Base-by-base conservation (phyloP, 2,329 filamentous ascomycete species). In the Cercospora zeae-maydis region DNA sequence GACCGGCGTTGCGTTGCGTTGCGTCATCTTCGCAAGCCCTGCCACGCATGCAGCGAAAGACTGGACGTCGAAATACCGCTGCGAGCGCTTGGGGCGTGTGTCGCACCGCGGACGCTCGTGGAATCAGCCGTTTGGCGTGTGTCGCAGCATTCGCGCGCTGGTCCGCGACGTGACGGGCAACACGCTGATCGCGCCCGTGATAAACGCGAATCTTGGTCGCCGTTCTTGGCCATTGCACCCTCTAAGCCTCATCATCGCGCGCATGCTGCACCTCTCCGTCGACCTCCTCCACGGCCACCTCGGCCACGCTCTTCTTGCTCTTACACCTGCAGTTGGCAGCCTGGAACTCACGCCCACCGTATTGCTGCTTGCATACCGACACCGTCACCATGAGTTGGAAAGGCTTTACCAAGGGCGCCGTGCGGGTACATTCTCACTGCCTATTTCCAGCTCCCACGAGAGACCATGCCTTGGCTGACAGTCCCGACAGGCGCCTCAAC, bases 351-450 rank as follows among this genome's bases (percentile, higher is more conserved):
- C 21, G 36, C 16, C 6, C 56, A 13, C 30, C 14, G n/a, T 11
- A 27, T 56, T 27, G 33, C 39, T 19, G 39, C 24, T 19, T 51
- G 14, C 13, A 34, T n/a, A 16, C 61, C 39, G 34, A 64, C 33
- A 64, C 69, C 65, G 69, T 51, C 68, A 76, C 71, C 75, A 98
- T 99, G 95, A 97, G 93, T 86, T 93, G 96, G 84, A 96, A 95
- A 80, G 95, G 95, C 74, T 91, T 99, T 74, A 88, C 90, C 77
- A 98, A 97, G 84, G 89, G 89, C 81, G 82, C 96, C 75, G 86
- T 86, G 67, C 87, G 95, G 80, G 93, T 93, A 84, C 76, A 88
- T 58, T 39, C 55, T 58, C 59, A 59, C 62, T 60, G 61, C 45
- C 59, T 62, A 51, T n/a, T 52, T n/a, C 19, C 13, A 39, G 24